Percentiles rank a stretch among this genome's conserved stretches.
Evolutionary conservation across 345 rosid species (phyloP).

Genomic region (Bruguiera sexangula): DNA sequence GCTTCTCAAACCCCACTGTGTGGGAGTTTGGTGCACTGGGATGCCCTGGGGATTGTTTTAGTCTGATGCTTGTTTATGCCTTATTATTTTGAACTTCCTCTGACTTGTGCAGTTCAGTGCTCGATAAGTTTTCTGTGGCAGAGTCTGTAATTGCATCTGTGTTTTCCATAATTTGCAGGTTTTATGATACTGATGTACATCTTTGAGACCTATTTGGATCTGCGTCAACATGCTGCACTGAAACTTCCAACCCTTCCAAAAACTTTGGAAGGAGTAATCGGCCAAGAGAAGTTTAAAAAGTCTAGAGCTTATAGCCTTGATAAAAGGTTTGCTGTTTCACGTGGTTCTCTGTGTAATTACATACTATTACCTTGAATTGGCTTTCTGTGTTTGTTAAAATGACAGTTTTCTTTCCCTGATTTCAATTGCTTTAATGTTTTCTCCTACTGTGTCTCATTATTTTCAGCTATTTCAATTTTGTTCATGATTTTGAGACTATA

Average conservation of each 20-base stretch:
- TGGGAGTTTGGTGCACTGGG: too few species aligned
- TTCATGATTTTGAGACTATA: slow-evolving; percentile 85
- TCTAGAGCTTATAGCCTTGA: slow-evolving; percentile 95
- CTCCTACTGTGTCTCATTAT: slow-evolving; percentile 17
- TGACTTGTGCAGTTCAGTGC: background rate
- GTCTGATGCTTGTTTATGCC: too few species aligned
- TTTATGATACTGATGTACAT: slow-evolving; percentile 88
- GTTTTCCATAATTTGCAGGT: slow-evolving; percentile 44
- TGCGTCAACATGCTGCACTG: slow-evolving; percentile 79
- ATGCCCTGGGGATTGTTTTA: too few species aligned
- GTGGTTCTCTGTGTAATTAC: background rate
- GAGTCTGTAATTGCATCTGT: background rate
- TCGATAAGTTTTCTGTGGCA: background rate
- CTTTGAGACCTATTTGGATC: slow-evolving; percentile 82
- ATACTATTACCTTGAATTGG: background rate
- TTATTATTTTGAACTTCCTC: background rate
- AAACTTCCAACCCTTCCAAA: slow-evolving; percentile 84
- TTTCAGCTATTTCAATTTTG: slow-evolving; percentile 80
- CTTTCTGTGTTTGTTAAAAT: background rate
- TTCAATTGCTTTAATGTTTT: slow-evolving; percentile 8
- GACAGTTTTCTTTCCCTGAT: background rate
- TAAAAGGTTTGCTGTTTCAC: slow-evolving; percentile 62
- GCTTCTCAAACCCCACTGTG: too few species aligned
- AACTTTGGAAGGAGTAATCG: slow-evolving; percentile 83
- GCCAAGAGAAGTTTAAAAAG: slow-evolving; percentile 87